Percentiles rank a stretch among this genome's conserved stretches.
Evolutionary conservation across 1,284 basidiomycete species (phyloP).

Genomic region (Cystobasidium slooffiae): DNA sequence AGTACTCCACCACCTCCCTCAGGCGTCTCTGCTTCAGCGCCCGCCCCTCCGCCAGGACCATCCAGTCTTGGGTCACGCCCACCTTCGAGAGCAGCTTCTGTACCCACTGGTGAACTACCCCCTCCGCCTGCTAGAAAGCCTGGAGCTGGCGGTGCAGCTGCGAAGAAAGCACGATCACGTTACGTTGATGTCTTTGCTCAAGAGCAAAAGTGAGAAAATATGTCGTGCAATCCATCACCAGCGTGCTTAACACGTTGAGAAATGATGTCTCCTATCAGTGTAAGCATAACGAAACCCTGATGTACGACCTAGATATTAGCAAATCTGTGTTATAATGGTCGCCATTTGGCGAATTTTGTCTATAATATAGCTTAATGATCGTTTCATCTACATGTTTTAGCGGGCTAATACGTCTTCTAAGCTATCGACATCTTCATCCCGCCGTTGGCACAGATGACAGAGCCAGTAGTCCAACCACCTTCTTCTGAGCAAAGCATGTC

Average conservation of each 20-base stretch:
- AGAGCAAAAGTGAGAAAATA: conserved; percentile 21
- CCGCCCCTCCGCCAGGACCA: conserved; percentile 14
- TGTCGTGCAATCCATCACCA: background rate
- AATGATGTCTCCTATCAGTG: background rate
- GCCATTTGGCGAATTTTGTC: background rate
- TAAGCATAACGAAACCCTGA: background rate
- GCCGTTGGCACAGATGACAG: conserved; percentile 36
- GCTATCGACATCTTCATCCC: conserved; percentile 40
- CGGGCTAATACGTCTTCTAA: background rate
- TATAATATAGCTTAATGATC: conserved; percentile 17
- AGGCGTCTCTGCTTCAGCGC: background rate
- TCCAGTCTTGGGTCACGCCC: background rate
- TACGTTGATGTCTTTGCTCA: conserved; percentile 44
- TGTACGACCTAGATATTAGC: background rate
- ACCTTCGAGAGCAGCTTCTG: conserved; percentile 8
- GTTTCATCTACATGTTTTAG: background rate
- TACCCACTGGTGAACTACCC: conserved; percentile 2
- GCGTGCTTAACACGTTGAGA: too few species aligned
- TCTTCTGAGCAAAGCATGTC: conserved; percentile 42
- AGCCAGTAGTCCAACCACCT: conserved; percentile 31
- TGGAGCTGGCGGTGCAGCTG: conserved; percentile 34
- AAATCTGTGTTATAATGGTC: background rate
- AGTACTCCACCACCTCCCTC: conserved; percentile 18
- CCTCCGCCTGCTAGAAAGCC: conserved; percentile 23
- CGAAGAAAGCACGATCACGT: conserved; percentile 36